A percentile compares a stretch with the other conserved stretches of the same genome.
Evolutionary conservation across 768 basidiomycete genomes (phyloP).

Genomic region (Panaeolus papilionaceus): DNA sequence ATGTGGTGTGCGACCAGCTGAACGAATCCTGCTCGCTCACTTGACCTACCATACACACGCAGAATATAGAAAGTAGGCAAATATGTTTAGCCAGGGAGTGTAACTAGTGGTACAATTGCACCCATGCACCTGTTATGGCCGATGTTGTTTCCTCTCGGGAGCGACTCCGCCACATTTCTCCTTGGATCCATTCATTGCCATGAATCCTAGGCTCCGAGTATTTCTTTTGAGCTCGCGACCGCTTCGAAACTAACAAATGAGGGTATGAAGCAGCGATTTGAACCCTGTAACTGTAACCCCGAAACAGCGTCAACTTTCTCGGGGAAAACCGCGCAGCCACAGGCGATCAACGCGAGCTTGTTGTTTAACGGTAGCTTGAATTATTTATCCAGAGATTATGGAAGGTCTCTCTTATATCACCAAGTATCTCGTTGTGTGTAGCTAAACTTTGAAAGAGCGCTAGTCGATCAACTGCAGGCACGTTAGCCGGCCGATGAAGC

Average conservation of each 20-base stretch:
- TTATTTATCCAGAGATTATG: background rate
- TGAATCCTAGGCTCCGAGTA: slow-evolving; percentile 8
- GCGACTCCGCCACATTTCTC: slow-evolving; percentile 12
- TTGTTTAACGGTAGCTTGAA: background rate
- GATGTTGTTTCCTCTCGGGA: background rate
- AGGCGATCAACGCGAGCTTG: background rate
- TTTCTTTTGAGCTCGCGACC: background rate
- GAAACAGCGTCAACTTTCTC: background rate
- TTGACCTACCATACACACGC: slow-evolving; percentile 5
- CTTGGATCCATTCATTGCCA: background rate
- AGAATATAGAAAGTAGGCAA: background rate
- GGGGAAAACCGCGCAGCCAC: background rate
- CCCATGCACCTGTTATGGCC: background rate
- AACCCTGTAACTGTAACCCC: slow-evolving; percentile 6
- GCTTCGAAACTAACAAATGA: background rate
- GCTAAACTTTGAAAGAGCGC: background rate
- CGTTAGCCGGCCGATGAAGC: background rate
- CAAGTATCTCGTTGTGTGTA: background rate
- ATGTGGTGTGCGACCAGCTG: slow-evolving; percentile 12
- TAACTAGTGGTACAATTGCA: background rate
- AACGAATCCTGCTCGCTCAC: background rate
- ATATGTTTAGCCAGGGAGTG: background rate
- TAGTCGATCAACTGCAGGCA: background rate
- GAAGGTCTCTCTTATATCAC: background rate
- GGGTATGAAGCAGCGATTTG: background rate